A percentile compares a stretch with the other conserved stretches of the same genome.
Evolutionary conservation across 257 asterid species (phyloP).

Genomic region (Plectranthus barbatus): DNA sequence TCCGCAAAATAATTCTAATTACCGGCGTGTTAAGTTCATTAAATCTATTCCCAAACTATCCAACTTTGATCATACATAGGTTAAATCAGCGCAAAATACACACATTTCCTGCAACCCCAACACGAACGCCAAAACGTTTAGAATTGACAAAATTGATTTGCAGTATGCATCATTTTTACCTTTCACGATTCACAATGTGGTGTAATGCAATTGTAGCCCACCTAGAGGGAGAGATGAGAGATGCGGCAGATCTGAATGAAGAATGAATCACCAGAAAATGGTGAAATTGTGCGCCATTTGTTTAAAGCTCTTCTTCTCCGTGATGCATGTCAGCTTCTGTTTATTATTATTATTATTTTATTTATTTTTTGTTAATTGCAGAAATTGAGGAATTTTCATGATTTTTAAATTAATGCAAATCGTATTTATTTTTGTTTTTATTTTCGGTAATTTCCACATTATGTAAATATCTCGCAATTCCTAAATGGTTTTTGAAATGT

Average conservation of each 20-base stretch:
- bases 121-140: neutral
- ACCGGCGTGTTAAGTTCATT: neutral
- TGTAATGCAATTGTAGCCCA: neutral
- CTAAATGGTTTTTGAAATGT: too few relatives aligned
- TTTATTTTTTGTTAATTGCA: too few relatives aligned
- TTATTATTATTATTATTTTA: too few relatives aligned
- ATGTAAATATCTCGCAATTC: too few relatives aligned
- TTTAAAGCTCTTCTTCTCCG: neutral
- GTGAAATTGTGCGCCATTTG: neutral
- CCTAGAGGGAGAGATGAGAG: neutral
- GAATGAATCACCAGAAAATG: slow-evolving; percentile 4
- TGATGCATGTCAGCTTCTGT: neutral
- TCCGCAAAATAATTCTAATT: neutral
- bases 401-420: too few relatives aligned
- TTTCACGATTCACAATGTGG: slow-evolving; percentile 8
- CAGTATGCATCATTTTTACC: slow-evolving; percentile 1
- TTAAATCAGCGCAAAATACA: neutral
- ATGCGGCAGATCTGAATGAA: neutral
- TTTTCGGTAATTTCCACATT: too few relatives aligned
- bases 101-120: neutral
- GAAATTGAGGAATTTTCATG: too few relatives aligned
- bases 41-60: neutral
- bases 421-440: too few relatives aligned
- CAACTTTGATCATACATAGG: neutral
- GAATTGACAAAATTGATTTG: neutral